Conservation (phyloP, 2,329 filamentous ascomycete genomes). For the Trichoderma arundinaceum region DNA sequence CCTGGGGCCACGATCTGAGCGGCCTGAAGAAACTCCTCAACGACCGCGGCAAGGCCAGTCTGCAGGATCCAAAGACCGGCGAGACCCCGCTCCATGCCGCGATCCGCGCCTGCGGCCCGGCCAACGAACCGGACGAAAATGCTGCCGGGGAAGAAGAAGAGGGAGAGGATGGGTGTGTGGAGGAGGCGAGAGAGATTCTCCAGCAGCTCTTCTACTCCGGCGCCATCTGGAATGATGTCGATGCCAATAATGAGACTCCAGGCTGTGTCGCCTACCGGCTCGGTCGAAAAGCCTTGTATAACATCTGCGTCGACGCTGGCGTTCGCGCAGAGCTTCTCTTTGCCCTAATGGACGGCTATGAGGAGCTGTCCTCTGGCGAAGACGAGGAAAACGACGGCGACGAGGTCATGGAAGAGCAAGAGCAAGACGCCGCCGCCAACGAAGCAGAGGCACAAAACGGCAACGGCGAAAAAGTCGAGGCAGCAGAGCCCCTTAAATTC, state of each 20-base stretch:
- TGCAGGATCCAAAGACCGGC: conserved; percentile 83
- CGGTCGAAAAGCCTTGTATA: conserved; percentile 74
- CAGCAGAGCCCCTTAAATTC: conserved; percentile 42
- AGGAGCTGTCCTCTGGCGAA: conserved; percentile 67
- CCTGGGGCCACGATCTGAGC: conserved; percentile 66
- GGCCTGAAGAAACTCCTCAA: conserved; percentile 73
- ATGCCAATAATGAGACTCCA: conserved; percentile 84
- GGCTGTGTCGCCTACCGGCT: conserved; percentile 81
- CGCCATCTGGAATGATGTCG: conserved; percentile 97
- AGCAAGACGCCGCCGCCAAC: conserved; percentile 45
- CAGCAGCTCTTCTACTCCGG: conserved; percentile 82
- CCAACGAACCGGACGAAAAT: conserved; percentile 34
- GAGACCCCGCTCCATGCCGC: conserved; percentile 89
- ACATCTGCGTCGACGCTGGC: conserved; percentile 84
- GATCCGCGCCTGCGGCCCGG: conserved; percentile 72
- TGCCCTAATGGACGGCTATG: conserved; percentile 80
- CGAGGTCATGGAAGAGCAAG: conserved; percentile 51
- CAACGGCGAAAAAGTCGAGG: conserved; percentile 44
- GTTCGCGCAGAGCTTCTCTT: conserved; percentile 89
- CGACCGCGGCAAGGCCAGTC: conserved; percentile 68
- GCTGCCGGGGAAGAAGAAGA: conserved; percentile 38
- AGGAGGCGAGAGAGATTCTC: conserved; percentile 70
- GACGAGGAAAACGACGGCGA: conserved; percentile 52
- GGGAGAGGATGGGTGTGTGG: conserved; percentile 53
- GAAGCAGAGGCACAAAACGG: conserved; percentile 33